Base-by-base conservation (phyloP, 352 stramenopile species). In the Phytophthora cryptogea region DNA sequence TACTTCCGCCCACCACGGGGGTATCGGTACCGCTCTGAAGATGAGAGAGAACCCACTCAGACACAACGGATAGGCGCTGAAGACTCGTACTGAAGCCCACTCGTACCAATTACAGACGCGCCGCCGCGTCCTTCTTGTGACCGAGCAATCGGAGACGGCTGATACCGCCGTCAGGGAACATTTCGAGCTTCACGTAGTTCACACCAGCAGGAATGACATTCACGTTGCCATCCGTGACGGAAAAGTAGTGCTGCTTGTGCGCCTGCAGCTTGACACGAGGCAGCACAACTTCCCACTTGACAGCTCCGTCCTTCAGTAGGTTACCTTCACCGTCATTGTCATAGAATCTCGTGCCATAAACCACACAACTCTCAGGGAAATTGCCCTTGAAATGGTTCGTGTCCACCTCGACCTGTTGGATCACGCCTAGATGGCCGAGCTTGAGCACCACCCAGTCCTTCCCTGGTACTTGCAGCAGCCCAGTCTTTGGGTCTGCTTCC, bases 331-430 rank as follows among this genome's bases (percentile, higher is more conserved):
- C 32, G 5, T 60, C 33, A 8, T 42, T 39, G 11, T 68, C 79
- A 17, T 80, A 41, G 28, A 79, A 88, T 58, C 62, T 90, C 53
- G 61, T 92, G 51, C 71, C 87, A 28, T 91, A 88, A 5, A 98
- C 58, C 0, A 78, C 56, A 48, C 86, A 91, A 61, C 82, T 97
- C 72, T 98, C 92, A 0, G 95, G 94, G 60, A 97, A 98, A 64
- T 98, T 98, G 54, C 95, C 95, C 57, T 95, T 96, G 63, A 97
- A 98, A 72, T 97, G 91, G 63, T 97, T 95, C 8, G 95, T 98
- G 74, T 98, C 95, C 5, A 98, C 79, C 42, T 92, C 84, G 37
- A 93, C 46, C 23, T 85, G 59, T 13, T 86, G 63, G 37, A 96
- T 78, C 41, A 90, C 66, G 7, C 80, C 81, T 11, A 75, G 39